These are phyloP conservation scores for Biscogniauxia marginata DNA, from an alignment of 2,329 filamentous ascomycete genomes.

Conservation along the genomic window DNA sequence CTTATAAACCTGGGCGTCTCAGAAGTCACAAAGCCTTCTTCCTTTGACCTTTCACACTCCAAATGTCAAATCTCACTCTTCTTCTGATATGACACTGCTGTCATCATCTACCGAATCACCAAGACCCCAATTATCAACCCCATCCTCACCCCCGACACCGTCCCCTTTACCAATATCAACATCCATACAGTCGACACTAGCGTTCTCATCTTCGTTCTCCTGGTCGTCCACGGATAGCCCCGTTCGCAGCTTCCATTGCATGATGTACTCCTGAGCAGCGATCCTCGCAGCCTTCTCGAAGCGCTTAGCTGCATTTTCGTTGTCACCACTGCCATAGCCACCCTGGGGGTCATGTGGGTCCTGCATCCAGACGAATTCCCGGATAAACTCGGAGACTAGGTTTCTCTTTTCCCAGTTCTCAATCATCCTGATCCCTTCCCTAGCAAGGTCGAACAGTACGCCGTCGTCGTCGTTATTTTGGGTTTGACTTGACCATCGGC, in stretches of 20 bases:
- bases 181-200: not conserved
- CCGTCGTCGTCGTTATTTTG: not conserved
- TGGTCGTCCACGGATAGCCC: not conserved
- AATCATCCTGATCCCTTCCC: slow-evolving; percentile 1
- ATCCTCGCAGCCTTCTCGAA: not conserved
- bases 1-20: too few relatives aligned
- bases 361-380: slow-evolving; percentile 10
- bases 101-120: not conserved
- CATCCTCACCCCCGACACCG: not conserved
- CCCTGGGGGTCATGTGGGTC: not conserved
- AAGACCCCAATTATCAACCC: not conserved
- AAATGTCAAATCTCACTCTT: not conserved
- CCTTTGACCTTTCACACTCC: not conserved
- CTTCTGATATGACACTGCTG: not conserved
- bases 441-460: slow-evolving; percentile 4
- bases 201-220: not conserved
- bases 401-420: not conserved
- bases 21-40: too few relatives aligned
- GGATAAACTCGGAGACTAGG: slow-evolving; percentile 9
- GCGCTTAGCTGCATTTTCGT: not conserved
- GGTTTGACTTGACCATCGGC: not conserved
- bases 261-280: not conserved
- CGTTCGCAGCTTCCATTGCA: not conserved
- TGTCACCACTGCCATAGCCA: not conserved
- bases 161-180: not conserved